Conservation (phyloP, 192 early-diverging fungal species). For the Coemansia sp. region DNA sequence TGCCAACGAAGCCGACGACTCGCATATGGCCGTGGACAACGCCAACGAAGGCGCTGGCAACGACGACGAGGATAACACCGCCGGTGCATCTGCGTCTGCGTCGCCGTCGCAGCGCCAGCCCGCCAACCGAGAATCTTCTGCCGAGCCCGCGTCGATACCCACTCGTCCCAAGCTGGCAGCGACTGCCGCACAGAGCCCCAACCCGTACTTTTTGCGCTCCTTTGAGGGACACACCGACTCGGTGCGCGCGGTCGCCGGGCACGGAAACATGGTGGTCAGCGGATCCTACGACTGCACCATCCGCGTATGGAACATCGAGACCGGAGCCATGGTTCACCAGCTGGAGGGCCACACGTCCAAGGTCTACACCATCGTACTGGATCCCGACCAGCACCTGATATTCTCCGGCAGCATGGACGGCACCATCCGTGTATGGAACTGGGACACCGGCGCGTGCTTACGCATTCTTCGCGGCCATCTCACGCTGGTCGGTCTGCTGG, state of each 20-base stretch:
- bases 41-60: neutral
- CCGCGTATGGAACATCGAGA: slow-evolving; percentile 85
- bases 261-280: slow-evolving; percentile 82
- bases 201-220: slow-evolving; percentile 83
- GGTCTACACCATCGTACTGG: slow-evolving; percentile 94
- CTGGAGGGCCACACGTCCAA: slow-evolving; percentile 89
- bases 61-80: neutral
- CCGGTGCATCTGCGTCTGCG: neutral
- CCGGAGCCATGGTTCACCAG: slow-evolving; percentile 67
- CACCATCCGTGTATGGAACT: slow-evolving; percentile 90
- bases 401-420: slow-evolving; percentile 96
- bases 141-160: neutral
- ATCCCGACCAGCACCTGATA: slow-evolving; percentile 77
- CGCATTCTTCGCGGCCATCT: slow-evolving; percentile 86
- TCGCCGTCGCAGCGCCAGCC: neutral
- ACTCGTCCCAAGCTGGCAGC: neutral
- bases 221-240: slow-evolving; percentile 87
- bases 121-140: neutral
- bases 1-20: slow-evolving; percentile 2
- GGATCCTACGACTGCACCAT: slow-evolving; percentile 93
- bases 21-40: slow-evolving; percentile 1
- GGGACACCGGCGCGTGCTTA: slow-evolving; percentile 76
- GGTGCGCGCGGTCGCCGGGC: slow-evolving; percentile 90
- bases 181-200: slow-evolving; percentile 19
- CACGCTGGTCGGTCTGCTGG: slow-evolving; percentile 92